Evolutionary conservation across 345 rosid genomes (phyloP).

Genomic region (Angophora floribunda): DNA sequence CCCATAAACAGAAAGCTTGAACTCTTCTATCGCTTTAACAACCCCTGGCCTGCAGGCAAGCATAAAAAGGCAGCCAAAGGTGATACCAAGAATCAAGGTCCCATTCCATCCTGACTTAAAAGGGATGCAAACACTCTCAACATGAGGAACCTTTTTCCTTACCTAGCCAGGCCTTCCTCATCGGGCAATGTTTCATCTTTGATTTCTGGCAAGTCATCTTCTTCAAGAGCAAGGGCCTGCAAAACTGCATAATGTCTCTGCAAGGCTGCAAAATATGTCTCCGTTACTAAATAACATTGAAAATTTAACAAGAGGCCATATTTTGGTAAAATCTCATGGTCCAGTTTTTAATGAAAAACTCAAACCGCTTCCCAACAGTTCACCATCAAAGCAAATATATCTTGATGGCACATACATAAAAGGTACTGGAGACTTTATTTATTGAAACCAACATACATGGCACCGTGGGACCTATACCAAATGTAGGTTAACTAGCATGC

Average conservation of each 20-base stretch:
- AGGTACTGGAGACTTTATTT: neutral
- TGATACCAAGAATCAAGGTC: neutral
- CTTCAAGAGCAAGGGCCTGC: conserved; percentile 85
- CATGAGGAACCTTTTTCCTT: neutral
- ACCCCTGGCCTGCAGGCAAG: conserved; percentile 42
- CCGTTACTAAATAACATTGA: neutral
- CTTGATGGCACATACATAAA: neutral
- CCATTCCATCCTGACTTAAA: neutral
- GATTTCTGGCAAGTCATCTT: conserved; percentile 63
- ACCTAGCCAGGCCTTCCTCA: conserved; percentile 85
- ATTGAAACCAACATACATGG: neutral
- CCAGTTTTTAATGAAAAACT: neutral
- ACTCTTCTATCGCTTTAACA: conserved; percentile 60
- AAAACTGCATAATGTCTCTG: conserved; percentile 87
- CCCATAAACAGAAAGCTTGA: conserved; percentile 70
- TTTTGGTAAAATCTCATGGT: neutral
- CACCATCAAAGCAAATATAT: neutral
- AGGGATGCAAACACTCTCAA: neutral
- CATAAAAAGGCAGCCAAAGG: neutral
- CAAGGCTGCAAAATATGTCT: conserved; percentile 41
- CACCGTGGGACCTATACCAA: neutral
- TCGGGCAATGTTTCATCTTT: conserved; percentile 81
- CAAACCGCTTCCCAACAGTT: neutral
- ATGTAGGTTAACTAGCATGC: neutral
- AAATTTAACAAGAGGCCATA: neutral